Evolutionary conservation across 768 basidiomycete genomes (phyloP).

Genomic region (Trametes meyenii): DNA sequence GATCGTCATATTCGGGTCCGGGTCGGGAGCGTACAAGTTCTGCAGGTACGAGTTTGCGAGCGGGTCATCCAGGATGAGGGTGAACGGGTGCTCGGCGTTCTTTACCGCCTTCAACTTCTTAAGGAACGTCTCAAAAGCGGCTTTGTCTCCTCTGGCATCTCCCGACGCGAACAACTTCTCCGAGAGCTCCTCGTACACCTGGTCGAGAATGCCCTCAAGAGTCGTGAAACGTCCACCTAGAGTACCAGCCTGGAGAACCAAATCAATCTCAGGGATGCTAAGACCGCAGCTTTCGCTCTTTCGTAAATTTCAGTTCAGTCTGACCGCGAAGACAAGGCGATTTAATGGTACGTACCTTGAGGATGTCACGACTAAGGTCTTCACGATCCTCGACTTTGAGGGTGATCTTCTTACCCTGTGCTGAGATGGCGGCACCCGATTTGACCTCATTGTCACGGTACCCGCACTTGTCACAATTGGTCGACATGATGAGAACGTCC

Average conservation of each 20-base stretch:
- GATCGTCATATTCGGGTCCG: conserved; percentile 90
- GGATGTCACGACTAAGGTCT: conserved; percentile 89
- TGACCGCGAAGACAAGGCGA: background rate
- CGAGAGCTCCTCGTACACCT: conserved; percentile 93
- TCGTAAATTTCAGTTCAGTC: background rate
- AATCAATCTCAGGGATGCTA: conserved; percentile 91
- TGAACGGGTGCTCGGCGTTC: conserved; percentile 78
- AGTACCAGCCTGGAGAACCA: conserved; percentile 89
- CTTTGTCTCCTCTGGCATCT: conserved; percentile 59
- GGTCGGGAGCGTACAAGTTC: conserved; percentile 96
- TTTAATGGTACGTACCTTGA: conserved; percentile 64
- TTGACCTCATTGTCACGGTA: conserved; percentile 99
- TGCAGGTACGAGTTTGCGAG: conserved; percentile 95
- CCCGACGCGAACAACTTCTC: conserved; percentile 82
- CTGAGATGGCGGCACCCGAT: conserved; percentile 87
- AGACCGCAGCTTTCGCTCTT: conserved; percentile 94
- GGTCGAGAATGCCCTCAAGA: conserved; percentile 90
- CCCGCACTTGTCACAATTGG: conserved; percentile 93
- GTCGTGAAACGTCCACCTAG: conserved; percentile 98
- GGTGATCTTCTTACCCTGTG: conserved; percentile 82
- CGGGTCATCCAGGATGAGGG: conserved; percentile 93
- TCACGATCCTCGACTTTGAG: conserved; percentile 91
- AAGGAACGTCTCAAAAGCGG: conserved; percentile 78
- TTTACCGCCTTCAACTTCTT: conserved; percentile 79
- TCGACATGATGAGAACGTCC: conserved; percentile 98